These are phyloP conservation scores for Hysterium pulicare DNA, from an alignment of 2,329 filamentous ascomycete species.

Conservation along the genomic window DNA sequence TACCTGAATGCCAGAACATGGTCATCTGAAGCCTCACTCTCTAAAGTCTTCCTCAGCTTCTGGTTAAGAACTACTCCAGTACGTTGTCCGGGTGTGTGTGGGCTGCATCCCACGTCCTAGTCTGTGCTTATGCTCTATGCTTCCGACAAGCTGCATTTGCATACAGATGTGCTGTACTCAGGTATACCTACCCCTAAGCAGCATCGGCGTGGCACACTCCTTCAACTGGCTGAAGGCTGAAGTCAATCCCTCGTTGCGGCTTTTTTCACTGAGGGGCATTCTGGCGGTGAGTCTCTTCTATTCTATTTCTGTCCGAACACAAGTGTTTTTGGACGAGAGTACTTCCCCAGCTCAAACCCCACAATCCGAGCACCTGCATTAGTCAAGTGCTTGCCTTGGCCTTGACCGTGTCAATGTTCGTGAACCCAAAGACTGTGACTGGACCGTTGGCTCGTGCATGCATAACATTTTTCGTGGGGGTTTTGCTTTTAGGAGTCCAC, in stretches of 20 bases:
- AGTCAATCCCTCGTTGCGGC: background rate
- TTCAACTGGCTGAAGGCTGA: background rate
- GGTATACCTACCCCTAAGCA: background rate
- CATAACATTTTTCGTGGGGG: background rate
- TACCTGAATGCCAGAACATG: background rate
- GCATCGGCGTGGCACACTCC: background rate
- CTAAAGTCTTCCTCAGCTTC: background rate
- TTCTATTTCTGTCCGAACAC: background rate
- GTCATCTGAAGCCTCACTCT: background rate
- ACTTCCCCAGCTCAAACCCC: background rate
- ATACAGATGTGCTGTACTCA: background rate
- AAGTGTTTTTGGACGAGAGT: background rate
- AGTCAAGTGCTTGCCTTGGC: conserved; percentile 2
- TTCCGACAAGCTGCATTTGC: background rate
- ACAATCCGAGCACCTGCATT: conserved; percentile 4
- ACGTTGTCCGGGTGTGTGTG: background rate
- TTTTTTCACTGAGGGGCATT: background rate
- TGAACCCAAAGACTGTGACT: background rate
- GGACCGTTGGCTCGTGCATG: background rate
- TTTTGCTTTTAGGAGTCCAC: too few species aligned
- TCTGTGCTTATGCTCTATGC: background rate
- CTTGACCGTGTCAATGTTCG: background rate
- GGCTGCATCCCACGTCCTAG: background rate
- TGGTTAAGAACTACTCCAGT: background rate
- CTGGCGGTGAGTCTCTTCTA: background rate